A percentile compares a stretch with the other conserved stretches of the same genome.
phyloP scores from a whole-genome alignment of 306 rosid species.

The Argentina anserina region DNA sequence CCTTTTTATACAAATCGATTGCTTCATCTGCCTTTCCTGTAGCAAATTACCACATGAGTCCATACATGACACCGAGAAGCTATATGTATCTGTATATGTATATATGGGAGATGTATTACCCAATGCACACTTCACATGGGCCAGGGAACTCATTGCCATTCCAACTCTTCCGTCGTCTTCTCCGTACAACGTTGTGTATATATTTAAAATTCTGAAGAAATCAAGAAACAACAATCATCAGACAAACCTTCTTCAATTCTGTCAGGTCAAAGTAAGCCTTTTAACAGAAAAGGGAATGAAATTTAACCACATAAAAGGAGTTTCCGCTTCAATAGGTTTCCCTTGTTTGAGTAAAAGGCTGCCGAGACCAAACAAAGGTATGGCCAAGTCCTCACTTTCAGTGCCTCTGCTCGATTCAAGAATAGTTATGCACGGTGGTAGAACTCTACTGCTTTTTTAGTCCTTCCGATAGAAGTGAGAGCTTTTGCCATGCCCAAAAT shows the following conservation, averaged over 20 bases:
- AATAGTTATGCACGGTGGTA: constrained; percentile 52
- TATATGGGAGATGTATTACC: constrained; percentile 40
- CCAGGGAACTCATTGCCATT: constrained; percentile 78
- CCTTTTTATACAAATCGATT: constrained; percentile 48
- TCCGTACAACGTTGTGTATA: constrained; percentile 63
- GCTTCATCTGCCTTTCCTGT: constrained; percentile 85
- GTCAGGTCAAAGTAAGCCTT: neutral
- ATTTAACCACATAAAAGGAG: constrained; percentile 63
- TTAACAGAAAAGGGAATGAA: constrained; percentile 10
- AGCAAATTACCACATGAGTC: constrained; percentile 22
- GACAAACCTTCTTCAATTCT: neutral
- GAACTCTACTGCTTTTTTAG: constrained; percentile 56
- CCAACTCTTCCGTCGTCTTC: constrained; percentile 84
- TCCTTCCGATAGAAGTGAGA: constrained; percentile 54
- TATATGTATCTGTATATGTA: neutral
- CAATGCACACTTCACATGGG: constrained; percentile 73
- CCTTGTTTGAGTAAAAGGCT: constrained; percentile 79
- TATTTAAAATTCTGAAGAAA: constrained; percentile 52
- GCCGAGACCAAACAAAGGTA: constrained; percentile 79
- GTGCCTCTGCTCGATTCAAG: constrained; percentile 71
- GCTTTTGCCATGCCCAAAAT: constrained; percentile 75
- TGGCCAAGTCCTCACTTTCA: constrained; percentile 63
- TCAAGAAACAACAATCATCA: constrained; percentile 18
- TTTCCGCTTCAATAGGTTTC: constrained; percentile 63
- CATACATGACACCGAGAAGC: constrained; percentile 10